Conservation (phyloP, 1,284 basidiomycete genomes). For the Naganishia liquefaciens region DNA sequence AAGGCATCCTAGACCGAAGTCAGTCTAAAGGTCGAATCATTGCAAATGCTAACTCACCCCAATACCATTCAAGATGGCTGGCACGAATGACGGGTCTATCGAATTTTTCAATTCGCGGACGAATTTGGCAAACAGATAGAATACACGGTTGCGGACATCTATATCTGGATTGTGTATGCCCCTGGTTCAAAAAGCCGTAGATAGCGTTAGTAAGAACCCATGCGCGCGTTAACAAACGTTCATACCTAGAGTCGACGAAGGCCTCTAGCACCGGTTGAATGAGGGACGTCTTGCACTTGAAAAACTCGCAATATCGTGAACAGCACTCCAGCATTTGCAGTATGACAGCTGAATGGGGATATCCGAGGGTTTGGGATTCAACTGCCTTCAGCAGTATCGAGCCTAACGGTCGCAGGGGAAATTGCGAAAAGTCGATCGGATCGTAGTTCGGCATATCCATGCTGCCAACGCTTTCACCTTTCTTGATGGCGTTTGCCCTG, state of each 20-base stretch:
- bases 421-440: conserved; percentile 74
- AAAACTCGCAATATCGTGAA: conserved; percentile 92
- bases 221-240: conserved; percentile 38
- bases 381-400: conserved; percentile 84
- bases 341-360: conserved; percentile 83
- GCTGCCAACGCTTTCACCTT: conserved; percentile 20
- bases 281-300: conserved; percentile 84
- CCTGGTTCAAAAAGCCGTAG: conserved; percentile 57
- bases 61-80: conserved; percentile 71
- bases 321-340: conserved; percentile 93
- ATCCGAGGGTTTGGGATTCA: conserved; percentile 76
- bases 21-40: neutral
- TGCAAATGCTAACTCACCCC: conserved; percentile 52
- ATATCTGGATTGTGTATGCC: conserved; percentile 81
- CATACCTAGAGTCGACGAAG: conserved; percentile 77
- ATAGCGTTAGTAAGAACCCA: neutral
- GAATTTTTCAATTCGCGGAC: conserved; percentile 81
- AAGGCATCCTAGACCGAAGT: conserved; percentile 55
- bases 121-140: conserved; percentile 92
- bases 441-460: conserved; percentile 60
- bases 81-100: conserved; percentile 71
- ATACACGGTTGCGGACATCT: conserved; percentile 74
- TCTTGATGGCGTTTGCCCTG: conserved; percentile 22
- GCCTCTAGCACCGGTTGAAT: conserved; percentile 83
- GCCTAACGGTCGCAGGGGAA: conserved; percentile 85